These are phyloP conservation scores for Arthrobotrys conoides DNA, from an alignment of 2,329 filamentous ascomycete genomes.

Conservation along the genomic window DNA sequence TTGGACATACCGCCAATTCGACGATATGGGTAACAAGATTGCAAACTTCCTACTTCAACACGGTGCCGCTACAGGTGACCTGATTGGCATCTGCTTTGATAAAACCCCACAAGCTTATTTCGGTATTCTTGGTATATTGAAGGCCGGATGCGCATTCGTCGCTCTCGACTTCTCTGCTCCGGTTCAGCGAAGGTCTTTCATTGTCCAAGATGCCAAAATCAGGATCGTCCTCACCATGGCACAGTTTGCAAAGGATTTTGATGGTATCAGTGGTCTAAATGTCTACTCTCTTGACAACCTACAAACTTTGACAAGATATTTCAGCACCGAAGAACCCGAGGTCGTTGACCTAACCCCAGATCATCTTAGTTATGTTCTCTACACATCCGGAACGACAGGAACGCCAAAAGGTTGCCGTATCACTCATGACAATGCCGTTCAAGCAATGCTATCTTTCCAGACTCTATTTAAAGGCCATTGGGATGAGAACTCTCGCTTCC, in stretches of 20 bases:
- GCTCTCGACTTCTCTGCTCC: conserved; percentile 84
- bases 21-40: conserved; percentile 79
- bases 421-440: conserved; percentile 88
- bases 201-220: conserved; percentile 80
- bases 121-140: conserved; percentile 83
- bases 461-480: conserved; percentile 82
- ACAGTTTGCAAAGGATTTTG: conserved; percentile 68
- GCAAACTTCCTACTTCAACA: conserved; percentile 72
- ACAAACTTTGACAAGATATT: conserved; percentile 64
- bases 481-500: conserved; percentile 80
- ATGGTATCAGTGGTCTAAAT: conserved; percentile 65
- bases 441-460: conserved; percentile 90
- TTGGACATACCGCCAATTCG: conserved; percentile 83
- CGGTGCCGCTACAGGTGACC: conserved; percentile 72
- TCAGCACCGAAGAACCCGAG: conserved; percentile 62
- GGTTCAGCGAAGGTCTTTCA: conserved; percentile 80
- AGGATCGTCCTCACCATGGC: conserved; percentile 75
- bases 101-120: conserved; percentile 89
- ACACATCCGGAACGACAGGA: conserved; percentile 85
- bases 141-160: conserved; percentile 84
- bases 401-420: conserved; percentile 90
- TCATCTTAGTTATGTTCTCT: conserved; percentile 84
- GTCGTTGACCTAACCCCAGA: conserved; percentile 67
- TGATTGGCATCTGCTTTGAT: conserved; percentile 84
- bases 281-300: conserved; percentile 70